phyloP scores from a whole-genome alignment of 2,329 filamentous ascomycete genomes.

The Epichloe coenophiala region DNA sequence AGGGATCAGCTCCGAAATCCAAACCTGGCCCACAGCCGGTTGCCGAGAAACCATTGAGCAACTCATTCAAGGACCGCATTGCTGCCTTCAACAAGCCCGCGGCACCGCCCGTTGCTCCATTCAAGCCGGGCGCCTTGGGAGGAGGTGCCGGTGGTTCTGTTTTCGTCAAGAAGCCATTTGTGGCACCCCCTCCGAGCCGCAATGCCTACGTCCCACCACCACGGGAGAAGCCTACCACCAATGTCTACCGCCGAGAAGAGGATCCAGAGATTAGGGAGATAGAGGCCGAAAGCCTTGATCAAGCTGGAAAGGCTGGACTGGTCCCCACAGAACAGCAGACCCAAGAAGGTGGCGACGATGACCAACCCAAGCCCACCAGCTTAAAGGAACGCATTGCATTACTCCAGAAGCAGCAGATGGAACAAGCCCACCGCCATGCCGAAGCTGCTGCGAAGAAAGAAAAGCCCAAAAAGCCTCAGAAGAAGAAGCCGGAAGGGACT shows the following conservation, averaged over 20 bases:
- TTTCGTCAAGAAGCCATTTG: slow-evolving; percentile 95
- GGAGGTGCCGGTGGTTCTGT: slow-evolving; percentile 38
- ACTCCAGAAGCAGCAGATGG: slow-evolving; percentile 84
- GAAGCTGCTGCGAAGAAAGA: slow-evolving; percentile 71
- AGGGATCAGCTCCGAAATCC: slow-evolving; percentile 19
- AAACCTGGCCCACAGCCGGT: slow-evolving; percentile 49
- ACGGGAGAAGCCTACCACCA: slow-evolving; percentile 56
- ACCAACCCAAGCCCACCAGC: slow-evolving; percentile 81
- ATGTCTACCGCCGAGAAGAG: slow-evolving; percentile 75
- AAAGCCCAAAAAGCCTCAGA: slow-evolving; percentile 66
- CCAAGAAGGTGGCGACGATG: slow-evolving; percentile 47
- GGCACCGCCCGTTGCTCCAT: slow-evolving; percentile 76
- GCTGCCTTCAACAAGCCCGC: slow-evolving; percentile 90
- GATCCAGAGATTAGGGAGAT: slow-evolving; percentile 59
- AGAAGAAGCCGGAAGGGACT: slow-evolving; percentile 45
- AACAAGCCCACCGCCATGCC: slow-evolving; percentile 72
- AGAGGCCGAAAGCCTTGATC: slow-evolving; percentile 51
- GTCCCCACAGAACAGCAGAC: slow-evolving; percentile 24
- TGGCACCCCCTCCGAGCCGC: slow-evolving; percentile 89
- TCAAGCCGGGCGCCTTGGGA: slow-evolving; percentile 59
- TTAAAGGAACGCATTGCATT: slow-evolving; percentile 92
- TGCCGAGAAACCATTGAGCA: slow-evolving; percentile 57
- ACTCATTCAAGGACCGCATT: slow-evolving; percentile 87
- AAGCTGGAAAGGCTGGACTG: slow-evolving; percentile 55
- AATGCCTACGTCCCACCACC: slow-evolving; percentile 76